Percentiles rank a stretch among this genome's conserved stretches.
Conservation (phyloP, 2,329 filamentous ascomycete genomes). For the Diaporthe longicolla region DNA sequence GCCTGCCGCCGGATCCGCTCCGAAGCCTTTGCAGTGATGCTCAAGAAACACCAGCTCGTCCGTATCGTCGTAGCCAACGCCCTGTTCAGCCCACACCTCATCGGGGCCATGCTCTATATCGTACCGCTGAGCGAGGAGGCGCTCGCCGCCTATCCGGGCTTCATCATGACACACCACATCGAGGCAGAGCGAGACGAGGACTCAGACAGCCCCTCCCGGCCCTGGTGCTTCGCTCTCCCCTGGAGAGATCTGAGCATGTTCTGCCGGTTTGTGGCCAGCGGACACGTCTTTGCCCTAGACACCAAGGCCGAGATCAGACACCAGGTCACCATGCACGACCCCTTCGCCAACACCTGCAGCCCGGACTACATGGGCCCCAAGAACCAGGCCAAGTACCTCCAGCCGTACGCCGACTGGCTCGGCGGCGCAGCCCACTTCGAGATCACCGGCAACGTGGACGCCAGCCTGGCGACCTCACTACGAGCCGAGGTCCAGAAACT, state of each 20-base stretch:
- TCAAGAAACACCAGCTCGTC: conserved; percentile 17
- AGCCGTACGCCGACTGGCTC: conserved; percentile 6
- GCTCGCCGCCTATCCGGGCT: neutral
- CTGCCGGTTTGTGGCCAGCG: neutral
- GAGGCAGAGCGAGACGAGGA: conserved; percentile 5
- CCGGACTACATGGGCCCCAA: neutral
- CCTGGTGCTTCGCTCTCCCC: neutral
- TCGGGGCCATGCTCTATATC: neutral
- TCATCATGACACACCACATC: conserved; percentile 18
- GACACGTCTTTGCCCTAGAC: conserved; percentile 1
- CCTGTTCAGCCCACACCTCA: neutral
- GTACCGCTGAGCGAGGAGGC: neutral
- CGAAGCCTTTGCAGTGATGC: neutral
- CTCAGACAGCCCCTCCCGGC: neutral
- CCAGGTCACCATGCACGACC: neutral
- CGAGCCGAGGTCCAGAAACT: neutral
- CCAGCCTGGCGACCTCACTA: neutral
- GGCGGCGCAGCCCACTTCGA: neutral
- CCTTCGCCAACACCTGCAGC: neutral
- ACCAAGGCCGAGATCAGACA: neutral
- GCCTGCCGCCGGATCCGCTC: neutral
- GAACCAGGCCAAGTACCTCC: neutral
- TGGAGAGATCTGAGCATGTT: neutral
- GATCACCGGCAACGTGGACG: neutral
- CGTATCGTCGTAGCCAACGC: neutral